Evolutionary conservation across 2,329 filamentous ascomycete genomes (phyloP).

Genomic region (Trichoderma gracile): DNA sequence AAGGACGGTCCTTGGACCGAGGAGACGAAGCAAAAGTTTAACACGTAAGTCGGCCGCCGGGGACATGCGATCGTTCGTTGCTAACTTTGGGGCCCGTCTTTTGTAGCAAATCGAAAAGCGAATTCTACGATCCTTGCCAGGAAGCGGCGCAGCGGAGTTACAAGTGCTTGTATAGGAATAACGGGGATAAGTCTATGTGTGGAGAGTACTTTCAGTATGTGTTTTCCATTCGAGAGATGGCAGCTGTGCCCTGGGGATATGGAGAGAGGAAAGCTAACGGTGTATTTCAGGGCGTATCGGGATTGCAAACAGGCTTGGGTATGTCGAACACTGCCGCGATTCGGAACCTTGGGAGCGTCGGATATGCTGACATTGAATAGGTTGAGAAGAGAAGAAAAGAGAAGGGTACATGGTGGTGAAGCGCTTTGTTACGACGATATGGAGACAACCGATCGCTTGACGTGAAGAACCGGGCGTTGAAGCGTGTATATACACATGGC

Average conservation of each 20-base stretch:
- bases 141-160: constrained; percentile 85
- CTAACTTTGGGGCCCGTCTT: no score
- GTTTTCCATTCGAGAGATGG: constrained; percentile 36
- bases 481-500: not conserved
- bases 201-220: constrained; percentile 91
- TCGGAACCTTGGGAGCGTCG: no score
- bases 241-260: not conserved
- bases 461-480: not conserved
- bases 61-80: no score
- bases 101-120: constrained; percentile 77
- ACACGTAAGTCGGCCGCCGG: constrained; percentile 53
- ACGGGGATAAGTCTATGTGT: constrained; percentile 85
- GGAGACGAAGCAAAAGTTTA: constrained; percentile 63
- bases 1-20: constrained; percentile 54
- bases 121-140: constrained; percentile 94
- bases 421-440: no score
- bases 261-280: constrained; percentile 28
- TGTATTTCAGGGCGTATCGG: constrained; percentile 70
- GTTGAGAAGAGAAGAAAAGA: constrained; percentile 32
- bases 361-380: constrained; percentile 23
- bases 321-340: constrained; percentile 33
- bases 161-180: constrained; percentile 84
- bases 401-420: constrained; percentile 28
- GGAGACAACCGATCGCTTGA: not conserved
- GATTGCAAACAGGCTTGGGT: constrained; percentile 97